phyloP scores from a whole-genome alignment of 1,284 basidiomycete species.

The Heimioporus punctisporus region DNA sequence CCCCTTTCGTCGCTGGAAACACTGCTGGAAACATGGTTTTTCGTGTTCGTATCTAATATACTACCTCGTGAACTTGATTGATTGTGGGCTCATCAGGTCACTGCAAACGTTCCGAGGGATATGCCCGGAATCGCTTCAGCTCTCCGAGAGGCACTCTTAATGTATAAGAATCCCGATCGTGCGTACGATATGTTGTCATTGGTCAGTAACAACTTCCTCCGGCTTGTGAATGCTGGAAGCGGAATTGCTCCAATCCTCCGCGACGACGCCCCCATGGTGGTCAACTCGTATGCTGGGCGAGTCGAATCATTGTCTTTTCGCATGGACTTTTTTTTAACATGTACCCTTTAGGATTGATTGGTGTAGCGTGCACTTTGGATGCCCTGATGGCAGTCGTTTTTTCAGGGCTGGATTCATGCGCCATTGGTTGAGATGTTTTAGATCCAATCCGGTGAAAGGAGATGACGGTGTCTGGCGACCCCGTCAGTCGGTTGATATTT shows the following conservation, averaged over 20 bases:
- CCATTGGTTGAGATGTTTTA: slow-evolving; percentile 31
- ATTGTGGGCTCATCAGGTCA: slow-evolving; percentile 13
- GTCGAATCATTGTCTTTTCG: slow-evolving; percentile 2
- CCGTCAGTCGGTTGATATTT: slow-evolving; percentile 21
- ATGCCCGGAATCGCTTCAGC: slow-evolving; percentile 22
- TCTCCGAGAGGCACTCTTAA: slow-evolving; percentile 28
- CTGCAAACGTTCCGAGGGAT: slow-evolving; percentile 12
- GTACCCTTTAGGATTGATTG: slow-evolving; percentile 25
- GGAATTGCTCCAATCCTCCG: slow-evolving; percentile 21
- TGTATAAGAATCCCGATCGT: slow-evolving; percentile 17
- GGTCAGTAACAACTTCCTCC: slow-evolving; percentile 29
- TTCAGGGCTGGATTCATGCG: slow-evolving; percentile 15
- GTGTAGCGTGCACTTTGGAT: slow-evolving; percentile 35
- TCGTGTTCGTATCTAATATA: slow-evolving; percentile 22
- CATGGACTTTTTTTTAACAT: not conserved
- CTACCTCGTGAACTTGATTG: not conserved
- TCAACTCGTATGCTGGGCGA: slow-evolving; percentile 36
- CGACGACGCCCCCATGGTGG: slow-evolving; percentile 13
- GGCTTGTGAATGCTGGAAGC: slow-evolving; percentile 24
- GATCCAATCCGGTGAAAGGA: slow-evolving; percentile 27
- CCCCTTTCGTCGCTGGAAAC: slow-evolving; percentile 18
- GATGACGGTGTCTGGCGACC: slow-evolving; percentile 20
- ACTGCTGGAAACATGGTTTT: slow-evolving; percentile 30
- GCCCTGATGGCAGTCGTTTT: slow-evolving; percentile 22
- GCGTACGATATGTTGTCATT: slow-evolving; percentile 29